Conservation (phyloP, 257 asterid species). For the Solanum peruvianum region DNA sequence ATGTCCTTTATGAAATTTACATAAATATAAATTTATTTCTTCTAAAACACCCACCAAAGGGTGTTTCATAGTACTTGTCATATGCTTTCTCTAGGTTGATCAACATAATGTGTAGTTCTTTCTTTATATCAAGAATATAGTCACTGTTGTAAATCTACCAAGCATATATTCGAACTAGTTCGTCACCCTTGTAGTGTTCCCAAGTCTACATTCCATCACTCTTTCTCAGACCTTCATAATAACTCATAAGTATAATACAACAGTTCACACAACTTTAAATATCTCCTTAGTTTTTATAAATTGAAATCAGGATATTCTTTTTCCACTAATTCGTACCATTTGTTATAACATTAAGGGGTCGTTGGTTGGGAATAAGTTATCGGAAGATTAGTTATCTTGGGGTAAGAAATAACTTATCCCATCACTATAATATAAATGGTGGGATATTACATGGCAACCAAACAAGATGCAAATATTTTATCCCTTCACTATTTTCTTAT, state of each 20-base stretch:
- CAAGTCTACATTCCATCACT: background rate
- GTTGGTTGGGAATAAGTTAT: too few species aligned
- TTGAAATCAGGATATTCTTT: background rate
- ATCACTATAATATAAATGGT: too few species aligned
- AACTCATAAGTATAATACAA: background rate
- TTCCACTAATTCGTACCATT: background rate
- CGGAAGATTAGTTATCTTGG: too few species aligned
- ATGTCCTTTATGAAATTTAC: background rate
- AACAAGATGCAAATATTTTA: too few species aligned
- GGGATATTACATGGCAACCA: too few species aligned
- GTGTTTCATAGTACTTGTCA: background rate
- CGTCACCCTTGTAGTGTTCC: background rate
- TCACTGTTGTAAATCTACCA: background rate
- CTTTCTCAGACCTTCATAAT: background rate
- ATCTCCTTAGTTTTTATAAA: background rate
- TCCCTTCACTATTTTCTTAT: too few species aligned
- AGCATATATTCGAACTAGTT: background rate
- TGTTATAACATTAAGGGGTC: background rate
- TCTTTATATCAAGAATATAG: background rate
- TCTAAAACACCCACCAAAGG: background rate
- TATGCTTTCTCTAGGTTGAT: background rate
- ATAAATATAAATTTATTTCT: background rate
- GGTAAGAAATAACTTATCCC: too few species aligned
- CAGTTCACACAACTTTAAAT: background rate
- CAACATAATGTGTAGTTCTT: background rate